Percentiles rank a stretch among this genome's conserved stretches.
phyloP scores from a whole-genome alignment of 2,329 filamentous ascomycete genomes.

The Neoarthrinium moseri region DNA sequence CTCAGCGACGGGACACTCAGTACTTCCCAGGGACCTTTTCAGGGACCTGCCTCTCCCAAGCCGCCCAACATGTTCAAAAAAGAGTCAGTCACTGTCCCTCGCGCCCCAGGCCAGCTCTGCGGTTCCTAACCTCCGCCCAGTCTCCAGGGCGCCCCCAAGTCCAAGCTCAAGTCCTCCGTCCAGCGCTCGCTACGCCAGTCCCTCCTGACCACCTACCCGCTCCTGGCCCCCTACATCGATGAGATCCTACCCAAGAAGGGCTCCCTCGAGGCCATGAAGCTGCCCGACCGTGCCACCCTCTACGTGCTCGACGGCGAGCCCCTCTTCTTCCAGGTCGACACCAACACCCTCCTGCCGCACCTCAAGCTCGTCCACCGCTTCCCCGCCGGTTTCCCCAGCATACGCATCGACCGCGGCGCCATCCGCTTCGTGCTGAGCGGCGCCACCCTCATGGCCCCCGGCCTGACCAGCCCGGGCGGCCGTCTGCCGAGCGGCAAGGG shows the following conservation, averaged over 20 bases:
- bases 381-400: slow-evolving; percentile 76
- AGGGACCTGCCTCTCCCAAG: background rate
- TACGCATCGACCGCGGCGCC: slow-evolving; percentile 91
- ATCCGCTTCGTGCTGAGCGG: slow-evolving; percentile 95
- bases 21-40: too few species aligned
- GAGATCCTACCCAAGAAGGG: slow-evolving; percentile 94
- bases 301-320: slow-evolving; percentile 78
- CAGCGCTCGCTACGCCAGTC: slow-evolving; percentile 83
- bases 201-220: slow-evolving; percentile 80
- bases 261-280: slow-evolving; percentile 85
- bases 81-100: slow-evolving; percentile 59
- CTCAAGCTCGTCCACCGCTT: slow-evolving; percentile 87
- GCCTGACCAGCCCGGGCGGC: slow-evolving; percentile 81
- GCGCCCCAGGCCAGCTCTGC: slow-evolving; percentile 19
- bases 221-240: slow-evolving; percentile 84
- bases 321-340: slow-evolving; percentile 86
- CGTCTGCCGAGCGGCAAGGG: slow-evolving; percentile 60
- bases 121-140: slow-evolving; percentile 45
- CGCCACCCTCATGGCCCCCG: slow-evolving; percentile 94
- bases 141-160: slow-evolving; percentile 75
- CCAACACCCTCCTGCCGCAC: slow-evolving; percentile 79
- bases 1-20: background rate
- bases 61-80: slow-evolving; percentile 80
- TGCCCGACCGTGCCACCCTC: slow-evolving; percentile 85
- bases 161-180: slow-evolving; percentile 96